phyloP scores from a whole-genome alignment of 2,329 filamentous ascomycete species.

The Amauroascus niger region DNA sequence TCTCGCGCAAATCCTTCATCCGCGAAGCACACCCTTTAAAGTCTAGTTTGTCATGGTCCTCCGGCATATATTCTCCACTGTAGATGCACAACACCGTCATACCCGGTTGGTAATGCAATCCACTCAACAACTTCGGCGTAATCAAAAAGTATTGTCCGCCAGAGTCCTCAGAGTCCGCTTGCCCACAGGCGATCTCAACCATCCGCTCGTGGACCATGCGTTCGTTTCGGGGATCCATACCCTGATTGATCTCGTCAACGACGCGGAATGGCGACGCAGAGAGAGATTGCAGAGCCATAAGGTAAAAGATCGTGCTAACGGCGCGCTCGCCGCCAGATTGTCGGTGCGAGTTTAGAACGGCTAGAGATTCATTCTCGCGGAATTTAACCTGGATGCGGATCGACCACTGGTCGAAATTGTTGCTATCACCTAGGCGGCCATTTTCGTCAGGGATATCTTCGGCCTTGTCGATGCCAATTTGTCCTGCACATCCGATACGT shows the following conservation, averaged over 20 bases:
- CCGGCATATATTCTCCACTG: constrained; percentile 59
- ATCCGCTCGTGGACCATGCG: constrained; percentile 96
- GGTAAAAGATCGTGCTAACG: constrained; percentile 96
- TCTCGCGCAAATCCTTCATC: constrained; percentile 27
- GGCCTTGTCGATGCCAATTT: constrained; percentile 75
- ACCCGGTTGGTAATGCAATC: constrained; percentile 72
- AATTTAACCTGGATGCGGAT: constrained; percentile 94
- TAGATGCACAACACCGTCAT: constrained; percentile 95
- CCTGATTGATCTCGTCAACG: constrained; percentile 98
- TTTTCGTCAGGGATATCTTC: constrained; percentile 29
- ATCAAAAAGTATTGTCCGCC: constrained; percentile 83
- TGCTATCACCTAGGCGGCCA: constrained; percentile 30
- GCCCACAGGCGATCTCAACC: constrained; percentile 83
- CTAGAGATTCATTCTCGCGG: constrained; percentile 72
- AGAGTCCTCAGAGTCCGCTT: constrained; percentile 45
- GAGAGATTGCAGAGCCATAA: constrained; percentile 92
- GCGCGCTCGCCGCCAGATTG: constrained; percentile 94
- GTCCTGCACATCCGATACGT: constrained; percentile 86
- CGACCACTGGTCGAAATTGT: constrained; percentile 89
- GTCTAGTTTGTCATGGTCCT: constrained; percentile 30
- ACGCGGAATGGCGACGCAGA: constrained; percentile 93
- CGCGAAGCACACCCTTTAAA: constrained; percentile 29
- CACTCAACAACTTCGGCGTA: constrained; percentile 85
- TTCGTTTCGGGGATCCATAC: constrained; percentile 98
- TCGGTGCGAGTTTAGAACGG: constrained; percentile 78